These are phyloP conservation scores for Epichloe festucae DNA, from an alignment of 2,329 filamentous ascomycete genomes.

Conservation along the genomic window DNA sequence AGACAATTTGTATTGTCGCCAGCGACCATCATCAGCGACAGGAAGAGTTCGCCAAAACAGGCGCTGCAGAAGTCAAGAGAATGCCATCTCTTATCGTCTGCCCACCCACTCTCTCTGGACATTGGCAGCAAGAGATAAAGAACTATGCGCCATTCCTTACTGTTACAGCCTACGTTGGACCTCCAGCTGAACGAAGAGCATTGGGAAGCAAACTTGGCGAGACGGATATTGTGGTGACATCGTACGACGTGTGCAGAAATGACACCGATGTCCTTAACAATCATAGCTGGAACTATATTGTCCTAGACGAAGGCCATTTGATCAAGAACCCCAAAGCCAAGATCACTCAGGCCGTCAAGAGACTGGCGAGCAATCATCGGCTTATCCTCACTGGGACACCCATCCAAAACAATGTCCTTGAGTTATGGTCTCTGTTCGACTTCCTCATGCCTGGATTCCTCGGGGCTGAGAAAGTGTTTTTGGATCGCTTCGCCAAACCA, in stretches of 20 bases:
- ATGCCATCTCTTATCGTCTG: constrained; percentile 91
- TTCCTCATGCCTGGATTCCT: constrained; percentile 98
- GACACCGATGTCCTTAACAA: constrained; percentile 75
- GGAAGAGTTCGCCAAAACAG: constrained; percentile 77
- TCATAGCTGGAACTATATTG: constrained; percentile 92
- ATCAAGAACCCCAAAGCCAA: constrained; percentile 99
- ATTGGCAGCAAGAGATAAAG: constrained; percentile 97
- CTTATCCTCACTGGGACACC: constrained; percentile 94
- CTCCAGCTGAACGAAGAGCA: constrained; percentile 64
- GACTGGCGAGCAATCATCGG: constrained; percentile 78
- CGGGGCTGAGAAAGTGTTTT: constrained; percentile 86
- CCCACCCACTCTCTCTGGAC: constrained; percentile 87
- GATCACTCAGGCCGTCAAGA: constrained; percentile 86
- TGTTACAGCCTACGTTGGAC: constrained; percentile 82
- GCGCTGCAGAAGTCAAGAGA: constrained; percentile 61
- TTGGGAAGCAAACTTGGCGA: constrained; percentile 56
- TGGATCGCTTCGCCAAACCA: constrained; percentile 88
- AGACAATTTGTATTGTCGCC: constrained; percentile 94
- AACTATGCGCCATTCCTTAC: constrained; percentile 90
- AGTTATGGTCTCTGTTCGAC: constrained; percentile 96
- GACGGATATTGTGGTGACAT: constrained; percentile 91
- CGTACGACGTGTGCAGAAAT: constrained; percentile 95
- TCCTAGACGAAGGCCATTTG: constrained; percentile 91
- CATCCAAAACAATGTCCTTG: constrained; percentile 94
- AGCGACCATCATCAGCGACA: constrained; percentile 92